Conservation (phyloP, 805 yeast genomes). For the Starmerella powellii region DNA sequence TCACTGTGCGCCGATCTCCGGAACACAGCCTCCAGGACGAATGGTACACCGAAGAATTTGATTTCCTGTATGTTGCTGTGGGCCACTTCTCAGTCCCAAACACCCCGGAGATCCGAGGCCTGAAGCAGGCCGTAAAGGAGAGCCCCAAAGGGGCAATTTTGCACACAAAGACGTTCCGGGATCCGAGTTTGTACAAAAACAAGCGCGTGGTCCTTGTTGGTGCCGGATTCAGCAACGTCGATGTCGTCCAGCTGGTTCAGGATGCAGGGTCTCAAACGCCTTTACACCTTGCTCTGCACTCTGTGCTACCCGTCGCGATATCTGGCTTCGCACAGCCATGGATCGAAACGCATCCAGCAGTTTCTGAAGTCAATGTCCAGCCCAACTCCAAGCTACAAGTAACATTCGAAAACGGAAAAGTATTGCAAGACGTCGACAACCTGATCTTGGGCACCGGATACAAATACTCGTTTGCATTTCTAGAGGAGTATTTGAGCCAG, state of each 20-base stretch:
- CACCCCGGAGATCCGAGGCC: conserved; percentile 25
- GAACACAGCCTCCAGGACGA: neutral
- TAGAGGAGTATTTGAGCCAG: conserved; percentile 10
- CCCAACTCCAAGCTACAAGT: conserved; percentile 2
- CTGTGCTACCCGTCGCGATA: conserved; percentile 17
- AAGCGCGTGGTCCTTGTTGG: conserved; percentile 30
- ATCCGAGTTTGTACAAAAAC: conserved; percentile 19
- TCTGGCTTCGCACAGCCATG: conserved; percentile 18
- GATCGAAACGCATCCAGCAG: conserved; percentile 13
- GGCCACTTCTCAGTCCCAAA: conserved; percentile 27
- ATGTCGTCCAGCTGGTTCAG: conserved; percentile 23
- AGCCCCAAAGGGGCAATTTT: conserved; percentile 25
- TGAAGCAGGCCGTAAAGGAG: conserved; percentile 10
- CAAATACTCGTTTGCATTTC: conserved; percentile 13
- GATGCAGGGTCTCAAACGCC: conserved; percentile 21
- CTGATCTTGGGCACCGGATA: conserved; percentile 20
- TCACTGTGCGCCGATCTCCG: conserved; percentile 1
- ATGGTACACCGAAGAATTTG: conserved; percentile 17
- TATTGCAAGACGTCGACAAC: conserved; percentile 9
- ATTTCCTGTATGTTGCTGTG: conserved; percentile 22
- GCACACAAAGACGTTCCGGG: conserved; percentile 30
- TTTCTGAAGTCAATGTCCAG: neutral
- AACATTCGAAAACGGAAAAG: conserved; percentile 6
- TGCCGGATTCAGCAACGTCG: conserved; percentile 18
- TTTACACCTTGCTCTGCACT: conserved; percentile 17